These are phyloP conservation scores for Malassezia arunalokei DNA, from an alignment of 1,284 basidiomycete genomes.

Conservation along the genomic window DNA sequence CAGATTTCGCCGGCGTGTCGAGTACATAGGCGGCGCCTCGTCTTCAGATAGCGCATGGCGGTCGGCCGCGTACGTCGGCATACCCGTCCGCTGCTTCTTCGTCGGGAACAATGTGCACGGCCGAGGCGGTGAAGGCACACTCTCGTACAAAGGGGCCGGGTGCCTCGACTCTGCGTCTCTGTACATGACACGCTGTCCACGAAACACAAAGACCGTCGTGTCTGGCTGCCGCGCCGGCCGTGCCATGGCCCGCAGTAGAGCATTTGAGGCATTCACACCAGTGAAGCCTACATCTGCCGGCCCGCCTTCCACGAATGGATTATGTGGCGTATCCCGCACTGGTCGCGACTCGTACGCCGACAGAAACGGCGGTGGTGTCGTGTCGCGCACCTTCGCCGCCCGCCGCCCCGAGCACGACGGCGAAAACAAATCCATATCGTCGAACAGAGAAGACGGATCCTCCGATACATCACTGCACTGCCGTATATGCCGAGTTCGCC, in stretches of 20 bases:
- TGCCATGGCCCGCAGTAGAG: conserved; percentile 16
- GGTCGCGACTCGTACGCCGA: neutral
- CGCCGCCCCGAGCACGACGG: neutral
- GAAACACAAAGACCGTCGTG: conserved; percentile 32
- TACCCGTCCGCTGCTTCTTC: neutral
- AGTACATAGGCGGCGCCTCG: neutral
- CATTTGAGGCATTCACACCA: conserved; percentile 20
- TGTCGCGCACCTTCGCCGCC: neutral
- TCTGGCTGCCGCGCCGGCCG: conserved; percentile 22
- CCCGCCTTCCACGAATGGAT: conserved; percentile 40
- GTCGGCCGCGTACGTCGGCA: neutral
- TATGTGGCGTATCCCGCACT: conserved; percentile 34
- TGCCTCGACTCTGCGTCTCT: neutral
- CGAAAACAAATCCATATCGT: neutral
- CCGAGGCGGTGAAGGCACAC: neutral
- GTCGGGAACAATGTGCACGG: conserved; percentile 8
- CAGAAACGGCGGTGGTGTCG: neutral
- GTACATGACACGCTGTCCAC: conserved; percentile 13
- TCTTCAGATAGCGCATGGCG: conserved; percentile 12
- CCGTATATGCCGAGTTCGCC: neutral
- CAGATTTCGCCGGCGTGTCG: neutral
- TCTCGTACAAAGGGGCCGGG: neutral
- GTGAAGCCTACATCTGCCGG: conserved; percentile 34
- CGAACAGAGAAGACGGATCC: neutral
- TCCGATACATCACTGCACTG: conserved; percentile 1